Percentiles rank a stretch among this genome's conserved stretches.
These are phyloP conservation scores for Rosa multiflora DNA, from an alignment of 306 rosid species.

Conservation along the genomic window DNA sequence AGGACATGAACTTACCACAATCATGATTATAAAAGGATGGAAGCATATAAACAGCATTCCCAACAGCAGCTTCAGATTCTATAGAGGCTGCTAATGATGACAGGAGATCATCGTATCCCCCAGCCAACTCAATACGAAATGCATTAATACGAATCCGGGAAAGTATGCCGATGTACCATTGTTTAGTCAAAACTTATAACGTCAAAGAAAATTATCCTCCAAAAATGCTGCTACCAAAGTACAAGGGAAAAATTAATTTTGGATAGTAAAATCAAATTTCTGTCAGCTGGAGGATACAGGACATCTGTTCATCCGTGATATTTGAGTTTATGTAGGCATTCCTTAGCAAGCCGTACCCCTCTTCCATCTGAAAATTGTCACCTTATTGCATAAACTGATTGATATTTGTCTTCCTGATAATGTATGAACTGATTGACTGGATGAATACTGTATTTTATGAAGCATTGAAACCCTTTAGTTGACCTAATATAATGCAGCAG, in stretches of 20 bases:
- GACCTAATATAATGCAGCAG: not conserved
- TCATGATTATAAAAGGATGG: constrained; percentile 94
- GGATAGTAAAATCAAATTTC: constrained; percentile 3
- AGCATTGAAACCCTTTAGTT: not conserved
- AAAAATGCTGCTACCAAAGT: not conserved
- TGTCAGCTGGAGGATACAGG: constrained; percentile 68
- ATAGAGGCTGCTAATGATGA: constrained; percentile 66
- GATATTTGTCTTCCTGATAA: not conserved
- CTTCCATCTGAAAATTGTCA: constrained; percentile 69
- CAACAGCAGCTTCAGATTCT: constrained; percentile 80
- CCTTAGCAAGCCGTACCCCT: constrained; percentile 61
- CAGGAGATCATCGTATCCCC: constrained; percentile 77
- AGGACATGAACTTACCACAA: constrained; percentile 55
- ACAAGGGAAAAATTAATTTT: constrained; percentile 9
- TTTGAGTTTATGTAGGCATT: constrained; percentile 47
- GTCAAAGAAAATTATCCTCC: constrained; percentile 48
- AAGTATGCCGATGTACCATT: constrained; percentile 70
- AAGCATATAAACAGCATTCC: constrained; percentile 85
- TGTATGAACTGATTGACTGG: not conserved
- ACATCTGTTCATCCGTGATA: constrained; percentile 48
- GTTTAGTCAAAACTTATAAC: constrained; percentile 70
- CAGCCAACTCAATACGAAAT: constrained; percentile 72
- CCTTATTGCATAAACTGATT: not conserved
- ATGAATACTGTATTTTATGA: not conserved
- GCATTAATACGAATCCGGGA: constrained; percentile 88